A percentile compares a stretch with the other conserved stretches of the same genome.
Evolutionary conservation across 1,284 basidiomycete genomes (phyloP).

Genomic region (Heterobasidion annosum): DNA sequence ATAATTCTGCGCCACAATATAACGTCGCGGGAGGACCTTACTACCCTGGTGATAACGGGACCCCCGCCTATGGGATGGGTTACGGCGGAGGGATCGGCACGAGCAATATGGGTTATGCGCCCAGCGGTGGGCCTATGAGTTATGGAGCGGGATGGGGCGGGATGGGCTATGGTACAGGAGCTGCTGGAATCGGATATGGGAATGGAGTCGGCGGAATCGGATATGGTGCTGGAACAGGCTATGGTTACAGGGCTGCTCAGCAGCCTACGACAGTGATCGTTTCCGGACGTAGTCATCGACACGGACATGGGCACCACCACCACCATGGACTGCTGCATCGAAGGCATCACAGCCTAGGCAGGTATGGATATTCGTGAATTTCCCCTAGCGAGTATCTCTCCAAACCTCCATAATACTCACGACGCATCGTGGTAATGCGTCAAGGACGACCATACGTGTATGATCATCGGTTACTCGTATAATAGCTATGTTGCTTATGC

Average conservation of each 20-base stretch:
- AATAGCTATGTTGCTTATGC: too few relatives aligned
- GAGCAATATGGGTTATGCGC: not conserved
- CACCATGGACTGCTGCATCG: constrained; percentile 4
- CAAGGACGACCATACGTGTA: too few relatives aligned
- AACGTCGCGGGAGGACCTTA: too few relatives aligned
- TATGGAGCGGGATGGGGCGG: not conserved
- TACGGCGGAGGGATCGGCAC: too few relatives aligned
- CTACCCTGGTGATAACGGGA: too few relatives aligned
- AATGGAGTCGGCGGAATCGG: not conserved
- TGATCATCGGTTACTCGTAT: too few relatives aligned
- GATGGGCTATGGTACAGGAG: not conserved
- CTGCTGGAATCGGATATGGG: not conserved
- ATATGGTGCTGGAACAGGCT: too few relatives aligned
- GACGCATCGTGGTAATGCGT: too few relatives aligned
- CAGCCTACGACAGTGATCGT: not conserved
- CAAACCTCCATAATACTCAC: too few relatives aligned
- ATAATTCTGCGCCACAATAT: too few relatives aligned
- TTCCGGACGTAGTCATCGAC: not conserved
- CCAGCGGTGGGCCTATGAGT: not conserved
- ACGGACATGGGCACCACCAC: constrained; percentile 1
- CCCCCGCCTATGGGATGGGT: not conserved
- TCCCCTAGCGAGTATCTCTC: constrained; percentile 18
- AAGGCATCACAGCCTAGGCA: constrained; percentile 8
- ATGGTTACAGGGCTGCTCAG: not conserved
- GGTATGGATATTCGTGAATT: constrained; percentile 1